Evolutionary conservation across 2,329 filamentous ascomycete genomes (phyloP).

Genomic region (Escovopsis sp.): DNA sequence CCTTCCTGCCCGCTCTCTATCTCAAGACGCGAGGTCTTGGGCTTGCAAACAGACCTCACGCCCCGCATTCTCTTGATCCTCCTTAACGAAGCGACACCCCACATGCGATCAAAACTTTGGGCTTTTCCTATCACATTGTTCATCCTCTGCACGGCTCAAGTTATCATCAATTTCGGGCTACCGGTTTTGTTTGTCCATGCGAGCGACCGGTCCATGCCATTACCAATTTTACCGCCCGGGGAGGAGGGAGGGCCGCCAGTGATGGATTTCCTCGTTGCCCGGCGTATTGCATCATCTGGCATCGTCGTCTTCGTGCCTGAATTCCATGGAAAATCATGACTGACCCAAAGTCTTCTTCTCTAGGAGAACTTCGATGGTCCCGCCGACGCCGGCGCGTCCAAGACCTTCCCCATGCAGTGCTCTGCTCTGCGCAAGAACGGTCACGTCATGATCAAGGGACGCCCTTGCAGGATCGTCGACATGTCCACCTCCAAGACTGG

Average conservation of each 20-base stretch:
- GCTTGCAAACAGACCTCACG: constrained; percentile 21
- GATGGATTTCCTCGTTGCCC: no score
- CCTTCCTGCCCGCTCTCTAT: constrained; percentile 9
- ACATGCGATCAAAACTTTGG: constrained; percentile 4
- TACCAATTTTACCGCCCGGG: no score
- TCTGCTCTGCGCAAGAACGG: constrained; percentile 99
- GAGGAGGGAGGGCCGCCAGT: no score
- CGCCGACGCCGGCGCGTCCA: constrained; percentile 90
- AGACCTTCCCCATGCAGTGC: constrained; percentile 96
- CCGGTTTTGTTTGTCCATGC: neutral
- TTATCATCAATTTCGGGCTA: no score
- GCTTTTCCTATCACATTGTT: constrained; percentile 1
- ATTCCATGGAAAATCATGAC: neutral
- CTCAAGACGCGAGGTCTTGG: constrained; percentile 11
- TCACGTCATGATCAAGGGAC: constrained; percentile 94
- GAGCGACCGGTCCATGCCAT: neutral
- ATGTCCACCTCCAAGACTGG: constrained; percentile 99
- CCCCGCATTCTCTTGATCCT: constrained; percentile 32
- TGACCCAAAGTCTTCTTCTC: constrained; percentile 23
- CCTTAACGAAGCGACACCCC: constrained; percentile 16
- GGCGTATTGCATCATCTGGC: no score
- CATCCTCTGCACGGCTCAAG: neutral
- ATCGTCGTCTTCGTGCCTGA: no score
- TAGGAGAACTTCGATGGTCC: constrained; percentile 66
- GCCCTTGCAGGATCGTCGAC: constrained; percentile 99